Evolutionary conservation across 768 basidiomycete genomes (phyloP), one percentile per base, ranked within the genome.

Genomic region (Suillus clintonianus): DNA sequence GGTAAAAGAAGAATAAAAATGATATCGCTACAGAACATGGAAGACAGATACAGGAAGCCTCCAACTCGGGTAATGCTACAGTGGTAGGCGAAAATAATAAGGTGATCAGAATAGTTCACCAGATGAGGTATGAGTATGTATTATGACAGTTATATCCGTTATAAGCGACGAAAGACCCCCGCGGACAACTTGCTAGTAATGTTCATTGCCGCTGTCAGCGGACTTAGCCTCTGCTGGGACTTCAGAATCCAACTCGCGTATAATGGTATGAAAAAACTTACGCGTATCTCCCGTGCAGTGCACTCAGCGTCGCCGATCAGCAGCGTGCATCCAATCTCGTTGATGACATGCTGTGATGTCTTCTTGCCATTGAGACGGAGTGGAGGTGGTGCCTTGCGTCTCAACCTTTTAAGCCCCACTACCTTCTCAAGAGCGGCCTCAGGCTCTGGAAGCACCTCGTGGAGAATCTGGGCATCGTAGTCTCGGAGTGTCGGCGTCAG

Each of bases 121-220:
- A 32, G 51, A 6, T 34, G 34, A 53, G 19, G 19, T 53, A 53
- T 53, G 11, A 32, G 19, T 53, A 36, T 36, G 32, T 27, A 2
- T 4, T 4, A 27, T 27, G 27, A 27, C 4, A 27, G 27, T 27
- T 27, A 27, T 27, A 27, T 27, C 4, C 27, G 27, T 27, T 27
- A 27, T 27, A 27, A 27, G 27, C 27, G 27, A 22, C 32, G 48
- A 32, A 53, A 13, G n/a, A 51, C 30, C 13, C 34, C 22, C 8
- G 56, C 47, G 2, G 59, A 60, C 24, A 71, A 64, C 60, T 66
- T 58, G 53, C 66, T 64, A n/a, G 67, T 68, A 27, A 60, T 58
- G 53, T 64, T 60, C 30, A 43, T 4, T 30, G 50, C 63, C 7
- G 62, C 43, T 10, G n/a, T 53, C 42, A 64, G 50, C 17, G 55